phyloP scores from a whole-genome alignment of 495 filamentous ascomycete genomes.

The Aspergillus baeticus region DNA sequence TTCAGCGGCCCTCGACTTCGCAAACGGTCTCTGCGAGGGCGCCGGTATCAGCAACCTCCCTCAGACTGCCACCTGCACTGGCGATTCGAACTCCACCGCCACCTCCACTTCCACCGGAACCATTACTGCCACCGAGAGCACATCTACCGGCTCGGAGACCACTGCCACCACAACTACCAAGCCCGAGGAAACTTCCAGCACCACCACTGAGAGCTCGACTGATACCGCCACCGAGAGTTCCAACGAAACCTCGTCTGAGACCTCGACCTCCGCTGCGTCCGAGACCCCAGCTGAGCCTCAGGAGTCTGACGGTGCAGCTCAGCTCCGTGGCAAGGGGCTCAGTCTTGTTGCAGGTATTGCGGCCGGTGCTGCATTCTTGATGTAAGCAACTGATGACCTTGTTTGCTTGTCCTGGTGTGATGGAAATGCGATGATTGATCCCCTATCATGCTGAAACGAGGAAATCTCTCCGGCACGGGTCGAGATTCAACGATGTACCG shows the following conservation, averaged over 20 bases:
- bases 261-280: slow-evolving; percentile 8
- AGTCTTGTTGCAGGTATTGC: slow-evolving; percentile 36
- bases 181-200: neutral
- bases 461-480: neutral
- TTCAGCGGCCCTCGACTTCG: slow-evolving; percentile 50
- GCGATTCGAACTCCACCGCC: slow-evolving; percentile 20
- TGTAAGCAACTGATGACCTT: slow-evolving; percentile 15
- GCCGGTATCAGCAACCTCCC: slow-evolving; percentile 43
- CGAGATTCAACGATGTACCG: slow-evolving; percentile 1
- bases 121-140: slow-evolving; percentile 18
- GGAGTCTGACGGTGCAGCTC: slow-evolving; percentile 42
- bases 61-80: slow-evolving; percentile 32
- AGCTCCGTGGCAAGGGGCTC: slow-evolving; percentile 37
- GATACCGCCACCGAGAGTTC: slow-evolving; percentile 1
- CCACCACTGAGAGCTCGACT: slow-evolving; percentile 9
- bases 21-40: slow-evolving; percentile 47
- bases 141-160: slow-evolving; percentile 14
- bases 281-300: slow-evolving; percentile 17
- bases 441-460: neutral
- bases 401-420: neutral
- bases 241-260: neutral
- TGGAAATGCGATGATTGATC: neutral
- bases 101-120: slow-evolving; percentile 18
- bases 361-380: slow-evolving; percentile 34
- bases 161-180: slow-evolving; percentile 14